phyloP scores from a whole-genome alignment of 1,284 basidiomycete species.

The Wolfiporia cocos region DNA sequence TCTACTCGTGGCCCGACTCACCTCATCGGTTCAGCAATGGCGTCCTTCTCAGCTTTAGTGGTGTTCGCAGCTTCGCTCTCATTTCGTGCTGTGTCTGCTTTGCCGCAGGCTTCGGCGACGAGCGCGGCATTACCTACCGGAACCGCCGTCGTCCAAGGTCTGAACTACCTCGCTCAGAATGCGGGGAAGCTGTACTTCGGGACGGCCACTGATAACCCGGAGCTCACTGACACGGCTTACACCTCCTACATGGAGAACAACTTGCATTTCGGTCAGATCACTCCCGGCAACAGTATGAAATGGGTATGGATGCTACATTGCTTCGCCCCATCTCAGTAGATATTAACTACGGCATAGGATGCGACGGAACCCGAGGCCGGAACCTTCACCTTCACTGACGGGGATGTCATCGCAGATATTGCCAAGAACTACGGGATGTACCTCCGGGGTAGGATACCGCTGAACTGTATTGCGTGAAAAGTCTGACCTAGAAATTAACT shows the following conservation, averaged over 20 bases:
- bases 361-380: constrained; percentile 46
- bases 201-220: constrained; percentile 50
- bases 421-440: constrained; percentile 37
- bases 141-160: constrained; percentile 20
- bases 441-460: constrained; percentile 15
- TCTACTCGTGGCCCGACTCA: no score
- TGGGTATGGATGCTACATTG: constrained; percentile 33
- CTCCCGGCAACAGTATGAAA: constrained; percentile 52
- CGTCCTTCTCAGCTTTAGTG: background rate
- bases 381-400: constrained; percentile 40
- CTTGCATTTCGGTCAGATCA: constrained; percentile 42
- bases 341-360: constrained; percentile 26
- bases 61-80: background rate
- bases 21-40: no score
- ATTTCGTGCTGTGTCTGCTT: background rate
- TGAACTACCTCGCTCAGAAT: constrained; percentile 37
- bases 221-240: constrained; percentile 42
- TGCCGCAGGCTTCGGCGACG: constrained; percentile 7
- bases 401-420: constrained; percentile 39
- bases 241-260: constrained; percentile 34
- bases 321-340: background rate
- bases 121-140: constrained; percentile 16
- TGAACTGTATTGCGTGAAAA: background rate
- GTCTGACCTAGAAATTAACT: background rate
- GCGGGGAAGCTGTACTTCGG: constrained; percentile 54